Conservation (phyloP, 1,284 basidiomycete species). For the Puccinia hordei region DNA sequence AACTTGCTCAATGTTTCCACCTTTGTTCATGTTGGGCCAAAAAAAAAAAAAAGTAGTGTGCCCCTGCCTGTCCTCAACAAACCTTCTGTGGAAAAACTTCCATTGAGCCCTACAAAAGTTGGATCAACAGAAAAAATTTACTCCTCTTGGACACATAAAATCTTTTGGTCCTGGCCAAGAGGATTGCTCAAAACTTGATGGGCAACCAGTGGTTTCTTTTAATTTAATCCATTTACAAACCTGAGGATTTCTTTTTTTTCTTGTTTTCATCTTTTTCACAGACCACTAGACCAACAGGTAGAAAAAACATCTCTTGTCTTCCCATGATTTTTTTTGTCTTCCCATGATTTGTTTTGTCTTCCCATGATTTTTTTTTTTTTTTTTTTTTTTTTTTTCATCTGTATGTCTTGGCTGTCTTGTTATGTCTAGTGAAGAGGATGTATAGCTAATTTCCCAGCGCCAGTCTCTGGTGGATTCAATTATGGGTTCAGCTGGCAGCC, state of each 20-base stretch:
- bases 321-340: conserved; percentile 43
- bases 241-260: not conserved
- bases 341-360: no score
- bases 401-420: conserved; percentile 9
- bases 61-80: conserved; percentile 42
- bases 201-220: not conserved
- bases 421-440: not conserved
- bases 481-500: conserved; percentile 38
- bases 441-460: not conserved
- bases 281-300: conserved; percentile 37
- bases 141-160: conserved; percentile 33
- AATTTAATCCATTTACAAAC: not conserved
- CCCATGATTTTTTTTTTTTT: conserved; percentile 41
- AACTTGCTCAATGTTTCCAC: not conserved
- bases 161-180: conserved; percentile 41
- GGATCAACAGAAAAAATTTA: conserved; percentile 37
- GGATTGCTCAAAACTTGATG: conserved; percentile 38
- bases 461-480: conserved; percentile 48
- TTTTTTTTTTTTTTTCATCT: conserved; percentile 42
- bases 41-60: conserved; percentile 12
- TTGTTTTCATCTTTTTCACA: not conserved
- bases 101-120: conserved; percentile 21
- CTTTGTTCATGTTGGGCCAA: not conserved
- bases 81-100: conserved; percentile 37
- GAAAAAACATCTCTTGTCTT: conserved; percentile 16